phyloP scores from a whole-genome alignment of 495 filamentous ascomycete species.

The Pseudomonodictys pantanalensis region DNA sequence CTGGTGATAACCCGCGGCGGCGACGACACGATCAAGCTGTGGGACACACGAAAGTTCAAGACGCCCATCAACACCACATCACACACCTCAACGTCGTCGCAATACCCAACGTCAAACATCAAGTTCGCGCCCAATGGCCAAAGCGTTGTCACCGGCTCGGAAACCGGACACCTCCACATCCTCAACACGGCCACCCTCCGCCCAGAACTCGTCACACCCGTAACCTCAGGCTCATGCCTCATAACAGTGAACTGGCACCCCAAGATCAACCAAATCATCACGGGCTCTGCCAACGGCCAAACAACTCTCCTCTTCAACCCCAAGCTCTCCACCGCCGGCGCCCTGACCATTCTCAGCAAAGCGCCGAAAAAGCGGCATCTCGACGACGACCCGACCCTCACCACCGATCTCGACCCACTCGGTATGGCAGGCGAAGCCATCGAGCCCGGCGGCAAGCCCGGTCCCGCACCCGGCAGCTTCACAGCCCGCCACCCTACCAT shows the following conservation, averaged over 20 bases:
- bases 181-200: conserved; percentile 85
- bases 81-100: conserved; percentile 75
- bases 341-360: conserved; percentile 84
- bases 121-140: conserved; percentile 79
- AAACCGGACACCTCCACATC: conserved; percentile 83
- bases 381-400: conserved; percentile 83
- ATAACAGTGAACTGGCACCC: conserved; percentile 88
- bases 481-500: conserved; percentile 67
- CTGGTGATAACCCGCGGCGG: conserved; percentile 86
- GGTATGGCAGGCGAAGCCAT: conserved; percentile 83
- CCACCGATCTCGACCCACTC: conserved; percentile 67
- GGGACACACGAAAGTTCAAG: conserved; percentile 97
- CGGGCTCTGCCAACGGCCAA: conserved; percentile 85
- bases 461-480: conserved; percentile 50
- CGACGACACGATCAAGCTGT: conserved; percentile 79
- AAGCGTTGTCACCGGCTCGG: conserved; percentile 84
- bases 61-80: conserved; percentile 73
- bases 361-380: conserved; percentile 92
- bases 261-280: conserved; percentile 93
- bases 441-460: conserved; percentile 56
- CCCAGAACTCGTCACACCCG: conserved; percentile 77
- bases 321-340: conserved; percentile 71
- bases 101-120: conserved; percentile 82
- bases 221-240: conserved; percentile 77
- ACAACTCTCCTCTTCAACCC: conserved; percentile 91